Base-by-base conservation (phyloP, 148 eudicot species). In the Rhododendron griersonianum region DNA sequence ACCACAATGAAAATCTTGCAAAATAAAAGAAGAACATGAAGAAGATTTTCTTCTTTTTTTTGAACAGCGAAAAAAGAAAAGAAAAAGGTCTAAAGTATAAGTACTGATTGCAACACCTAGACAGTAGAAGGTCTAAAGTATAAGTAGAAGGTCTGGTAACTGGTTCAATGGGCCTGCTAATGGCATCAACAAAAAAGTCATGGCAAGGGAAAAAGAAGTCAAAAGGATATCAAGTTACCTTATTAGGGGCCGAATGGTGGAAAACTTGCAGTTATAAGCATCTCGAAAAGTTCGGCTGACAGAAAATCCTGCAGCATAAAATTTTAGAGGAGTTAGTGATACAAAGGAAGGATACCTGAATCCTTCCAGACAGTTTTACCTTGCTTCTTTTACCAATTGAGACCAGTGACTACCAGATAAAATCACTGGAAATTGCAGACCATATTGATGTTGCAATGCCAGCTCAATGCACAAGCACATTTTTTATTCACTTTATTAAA, bases 241-340 rank as follows among this genome's bases (percentile, higher is more conserved):
- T 67, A 88, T 76, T 19, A 89, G 84, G 55, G 88, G 78, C 39
- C 21, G 81, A 37, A 76, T 81, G 5, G 15, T 30, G 30, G 67
- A 80, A 69, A 75, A 35, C 39, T 85, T 71, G 82, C 71, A 76
- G 78, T 85, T 77, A 11, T 81, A 85, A 81, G 83, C 84, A 78
- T 76, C 85, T 53, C 1, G 51, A 73, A 73, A 85, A 15, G 86
- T 69, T 79, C 79, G 28, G 76, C 41, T 25, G 48, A 48, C 75
- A 78, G 84, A 55, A 85, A 55, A 87, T 89, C 73, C 91, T 89
- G 89, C 89, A 84, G 57, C 44, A 87, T 61, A 69, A 53, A 59
- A 51, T 41, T 87, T 80, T 14, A 39, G 59, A 57, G 21, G 73
- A 78, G 21, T 53, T 50, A 28, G 61, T n/a, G 41, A 75, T 4